Evolutionary conservation across 352 stramenopile genomes (phyloP), one percentile per base, ranked within the genome.

Genomic region (Elongisporangium senticosum): DNA sequence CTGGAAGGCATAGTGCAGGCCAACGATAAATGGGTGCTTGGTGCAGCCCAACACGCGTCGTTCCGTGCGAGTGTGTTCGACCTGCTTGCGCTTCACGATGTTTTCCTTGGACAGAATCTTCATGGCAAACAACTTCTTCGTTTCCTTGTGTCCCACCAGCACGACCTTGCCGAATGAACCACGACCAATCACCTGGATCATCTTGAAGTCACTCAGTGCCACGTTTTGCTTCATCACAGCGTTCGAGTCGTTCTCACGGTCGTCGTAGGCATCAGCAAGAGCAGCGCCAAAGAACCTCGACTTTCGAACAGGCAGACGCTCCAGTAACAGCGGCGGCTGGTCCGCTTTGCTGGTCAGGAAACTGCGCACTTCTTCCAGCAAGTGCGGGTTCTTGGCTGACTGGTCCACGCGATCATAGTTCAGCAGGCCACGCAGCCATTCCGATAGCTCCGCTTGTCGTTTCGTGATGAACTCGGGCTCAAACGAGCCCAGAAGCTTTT

Each of bases 141-240:
- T 95, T n/a, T 86, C 75, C 43, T 88, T 90, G 64, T 96, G 88
- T 1, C 79, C 72, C 5, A 96, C 87, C 1, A 93, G 75, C 26
- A 95, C 77, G 2, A 93, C 93, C 71, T 98, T 97, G 22, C 92
- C 92, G 51, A 98, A 98, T 11, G 81, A 95, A 13, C 92, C 92
- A 24, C 93, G 90, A 7, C 92, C 92, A 56, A 98, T 88, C 22
- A 97, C 89, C 56, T 95, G 75, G 49, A 91, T 85, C 83, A 92
- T 89, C 61, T 83, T 79, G 62, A 92, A 92, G 47, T 92, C 76
- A 28, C 84, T 65, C 8, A 92, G 64, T 20, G 79, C 84, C 24
- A 84, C 77, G 23, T 71, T 82, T 21, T 80, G 81, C 40, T 71
- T 69, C 6, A 53, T 40, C 48, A 49, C 64, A 55, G 73, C 65